Percentiles rank a stretch among this genome's conserved stretches.
These are phyloP conservation scores for Exophiala lecanii-corni DNA, from an alignment of 2,329 filamentous ascomycete genomes.

Conservation along the genomic window DNA sequence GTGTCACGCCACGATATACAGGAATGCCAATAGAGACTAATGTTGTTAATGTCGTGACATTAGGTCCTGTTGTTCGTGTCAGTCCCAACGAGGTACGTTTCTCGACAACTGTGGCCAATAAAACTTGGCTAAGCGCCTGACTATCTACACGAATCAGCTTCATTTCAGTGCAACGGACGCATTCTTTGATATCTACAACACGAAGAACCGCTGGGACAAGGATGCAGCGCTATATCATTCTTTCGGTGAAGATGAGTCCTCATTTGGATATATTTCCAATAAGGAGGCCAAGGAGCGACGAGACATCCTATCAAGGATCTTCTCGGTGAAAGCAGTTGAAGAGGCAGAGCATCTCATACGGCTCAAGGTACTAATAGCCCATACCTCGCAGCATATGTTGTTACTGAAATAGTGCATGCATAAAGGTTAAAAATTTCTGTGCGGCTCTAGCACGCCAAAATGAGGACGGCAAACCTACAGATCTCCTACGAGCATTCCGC, in stretches of 20 bases:
- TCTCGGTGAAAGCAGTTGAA: slow-evolving; percentile 21
- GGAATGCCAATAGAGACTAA: too few species aligned
- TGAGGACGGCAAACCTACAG: slow-evolving; percentile 12
- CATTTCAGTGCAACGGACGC: slow-evolving; percentile 23
- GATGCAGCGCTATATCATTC: slow-evolving; percentile 24
- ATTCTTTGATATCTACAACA: slow-evolving; percentile 26
- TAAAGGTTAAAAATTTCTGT: background rate
- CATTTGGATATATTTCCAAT: slow-evolving; percentile 21
- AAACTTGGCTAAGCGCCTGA: too few species aligned
- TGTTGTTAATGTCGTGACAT: too few species aligned
- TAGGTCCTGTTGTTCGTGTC: slow-evolving; percentile 26
- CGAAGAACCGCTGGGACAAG: slow-evolving; percentile 25
- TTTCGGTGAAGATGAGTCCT: slow-evolving; percentile 26
- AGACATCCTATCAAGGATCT: slow-evolving; percentile 21
- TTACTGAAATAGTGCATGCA: background rate
- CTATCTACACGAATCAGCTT: too few species aligned
- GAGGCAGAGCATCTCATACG: slow-evolving; percentile 21
- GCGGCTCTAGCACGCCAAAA: background rate
- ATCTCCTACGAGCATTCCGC: slow-evolving; percentile 23
- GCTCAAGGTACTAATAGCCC: slow-evolving; percentile 3
- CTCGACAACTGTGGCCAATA: too few species aligned
- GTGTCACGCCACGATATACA: too few species aligned
- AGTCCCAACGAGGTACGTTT: slow-evolving; percentile 25
- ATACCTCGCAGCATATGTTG: background rate
- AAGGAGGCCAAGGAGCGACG: slow-evolving; percentile 25